Evolutionary conservation across 495 filamentous ascomycete genomes (phyloP).

Genomic region (Aspergillus heteromorphus): DNA sequence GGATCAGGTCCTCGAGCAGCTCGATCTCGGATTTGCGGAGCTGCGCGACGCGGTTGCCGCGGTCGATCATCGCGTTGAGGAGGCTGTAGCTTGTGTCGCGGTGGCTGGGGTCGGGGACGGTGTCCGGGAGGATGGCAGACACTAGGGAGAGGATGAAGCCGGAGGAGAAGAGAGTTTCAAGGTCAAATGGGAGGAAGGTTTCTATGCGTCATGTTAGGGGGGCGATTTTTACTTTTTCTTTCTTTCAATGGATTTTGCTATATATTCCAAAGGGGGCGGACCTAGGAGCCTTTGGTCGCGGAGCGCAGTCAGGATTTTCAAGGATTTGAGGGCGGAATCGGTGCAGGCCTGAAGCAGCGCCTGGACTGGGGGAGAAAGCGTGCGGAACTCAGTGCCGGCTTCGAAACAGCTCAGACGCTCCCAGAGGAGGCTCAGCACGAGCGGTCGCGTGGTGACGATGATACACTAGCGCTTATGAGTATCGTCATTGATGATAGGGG

Average conservation of each 20-base stretch:
- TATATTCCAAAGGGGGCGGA: slow-evolving; percentile 6
- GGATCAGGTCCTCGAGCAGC: slow-evolving; percentile 20
- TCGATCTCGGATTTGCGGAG: slow-evolving; percentile 27
- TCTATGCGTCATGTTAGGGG: slow-evolving; percentile 10
- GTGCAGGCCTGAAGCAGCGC: slow-evolving; percentile 24
- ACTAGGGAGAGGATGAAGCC: slow-evolving; percentile 22
- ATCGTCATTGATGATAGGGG: neutral
- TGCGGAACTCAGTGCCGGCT: slow-evolving; percentile 11
- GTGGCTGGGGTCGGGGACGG: slow-evolving; percentile 19
- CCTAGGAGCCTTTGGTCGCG: slow-evolving; percentile 28
- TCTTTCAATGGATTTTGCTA: neutral
- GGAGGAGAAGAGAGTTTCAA: slow-evolving; percentile 26
- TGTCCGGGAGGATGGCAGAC: slow-evolving; percentile 20
- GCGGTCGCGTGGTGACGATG: slow-evolving; percentile 27
- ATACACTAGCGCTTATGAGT: slow-evolving; percentile 18
- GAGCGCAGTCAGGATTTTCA: slow-evolving; percentile 19
- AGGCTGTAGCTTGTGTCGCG: slow-evolving; percentile 19
- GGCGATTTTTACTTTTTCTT: too few species aligned
- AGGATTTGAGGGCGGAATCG: slow-evolving; percentile 23
- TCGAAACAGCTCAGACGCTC: slow-evolving; percentile 21
- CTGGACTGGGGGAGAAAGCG: slow-evolving; percentile 18
- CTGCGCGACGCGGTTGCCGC: slow-evolving; percentile 26
- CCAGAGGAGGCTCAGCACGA: slow-evolving; percentile 24
- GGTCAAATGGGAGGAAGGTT: slow-evolving; percentile 31
- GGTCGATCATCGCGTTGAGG: slow-evolving; percentile 25